A percentile compares a stretch with the other conserved stretches of the same genome.
These are phyloP conservation scores for Candida anglica DNA, from an alignment of 805 yeast genomes.

Conservation along the genomic window DNA sequence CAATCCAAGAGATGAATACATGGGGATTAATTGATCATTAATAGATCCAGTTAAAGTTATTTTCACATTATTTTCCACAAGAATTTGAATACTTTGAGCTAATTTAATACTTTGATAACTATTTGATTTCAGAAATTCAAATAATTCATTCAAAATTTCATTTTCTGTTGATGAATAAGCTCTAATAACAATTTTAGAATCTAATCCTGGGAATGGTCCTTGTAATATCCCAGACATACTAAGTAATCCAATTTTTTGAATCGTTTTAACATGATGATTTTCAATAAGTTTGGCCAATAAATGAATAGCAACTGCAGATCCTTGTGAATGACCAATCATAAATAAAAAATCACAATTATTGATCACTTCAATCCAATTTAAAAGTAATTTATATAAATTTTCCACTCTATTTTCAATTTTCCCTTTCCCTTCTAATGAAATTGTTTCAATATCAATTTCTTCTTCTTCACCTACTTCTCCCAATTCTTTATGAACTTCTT, in stretches of 20 bases:
- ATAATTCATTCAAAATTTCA: constrained; percentile 31
- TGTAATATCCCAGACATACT: constrained; percentile 30
- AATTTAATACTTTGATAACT: constrained; percentile 14
- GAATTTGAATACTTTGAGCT: constrained; percentile 12
- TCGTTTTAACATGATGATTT: constrained; percentile 5
- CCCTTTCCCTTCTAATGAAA: constrained; percentile 41
- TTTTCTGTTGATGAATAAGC: constrained; percentile 35
- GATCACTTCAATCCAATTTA: constrained; percentile 30
- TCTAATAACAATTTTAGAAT: constrained; percentile 32
- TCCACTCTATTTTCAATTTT: constrained; percentile 24
- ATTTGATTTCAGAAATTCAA: constrained; percentile 25
- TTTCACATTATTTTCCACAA: constrained; percentile 26
- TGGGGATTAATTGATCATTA: constrained; percentile 35
- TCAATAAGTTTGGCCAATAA: constrained; percentile 19
- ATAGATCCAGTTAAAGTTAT: constrained; percentile 30
- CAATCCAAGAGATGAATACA: constrained; percentile 26
- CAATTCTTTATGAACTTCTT: constrained; percentile 5
- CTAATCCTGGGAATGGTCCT: constrained; percentile 31
- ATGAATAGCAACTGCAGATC: constrained; percentile 28
- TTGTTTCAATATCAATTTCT: constrained; percentile 24
- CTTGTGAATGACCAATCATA: constrained; percentile 31
- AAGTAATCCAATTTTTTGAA: constrained; percentile 26
- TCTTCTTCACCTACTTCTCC: constrained; percentile 7
- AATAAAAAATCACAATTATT: constrained; percentile 27
- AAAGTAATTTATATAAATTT: constrained; percentile 18